These are phyloP conservation scores for Cardiospermum halicacabum DNA, from an alignment of 345 rosid genomes.

Conservation along the genomic window DNA sequence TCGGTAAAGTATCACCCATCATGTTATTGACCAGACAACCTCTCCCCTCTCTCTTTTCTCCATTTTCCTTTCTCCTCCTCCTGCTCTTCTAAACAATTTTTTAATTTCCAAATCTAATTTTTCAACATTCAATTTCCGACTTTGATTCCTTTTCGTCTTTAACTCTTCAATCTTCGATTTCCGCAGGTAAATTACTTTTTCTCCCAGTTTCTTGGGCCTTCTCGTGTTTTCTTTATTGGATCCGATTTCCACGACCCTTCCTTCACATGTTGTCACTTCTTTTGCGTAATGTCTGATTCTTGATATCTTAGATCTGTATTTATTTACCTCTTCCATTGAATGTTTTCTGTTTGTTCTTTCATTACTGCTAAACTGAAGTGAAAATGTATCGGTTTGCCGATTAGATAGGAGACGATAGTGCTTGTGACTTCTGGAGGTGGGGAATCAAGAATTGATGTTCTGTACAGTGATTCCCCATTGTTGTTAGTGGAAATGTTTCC, in stretches of 20 bases:
- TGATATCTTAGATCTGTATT: slow-evolving; percentile 4
- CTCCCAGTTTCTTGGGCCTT: not conserved
- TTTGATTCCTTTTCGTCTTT: not conserved
- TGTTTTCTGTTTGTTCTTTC: not conserved
- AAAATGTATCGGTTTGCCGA: not conserved
- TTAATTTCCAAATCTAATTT: too few relatives aligned
- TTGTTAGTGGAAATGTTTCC: not conserved
- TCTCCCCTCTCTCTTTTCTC: not conserved
- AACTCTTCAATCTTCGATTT: slow-evolving; percentile 6
- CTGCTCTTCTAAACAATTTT: not conserved
- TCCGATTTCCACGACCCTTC: not conserved
- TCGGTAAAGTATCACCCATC: slow-evolving; percentile 26
- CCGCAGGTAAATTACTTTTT: not conserved
- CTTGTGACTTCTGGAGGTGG: not conserved
- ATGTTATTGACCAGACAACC: slow-evolving; percentile 28
- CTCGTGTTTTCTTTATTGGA: not conserved
- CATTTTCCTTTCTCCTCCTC: not conserved
- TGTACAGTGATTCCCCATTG: not conserved
- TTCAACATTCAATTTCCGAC: too few relatives aligned
- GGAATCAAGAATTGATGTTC: not conserved
- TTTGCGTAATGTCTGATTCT: slow-evolving; percentile 2
- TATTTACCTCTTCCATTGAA: not conserved
- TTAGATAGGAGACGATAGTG: not conserved
- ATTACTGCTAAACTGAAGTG: not conserved
- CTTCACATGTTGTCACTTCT: not conserved